Conservation (phyloP, 768 basidiomycete species). For the Gloeophyllum trabeum region DNA sequence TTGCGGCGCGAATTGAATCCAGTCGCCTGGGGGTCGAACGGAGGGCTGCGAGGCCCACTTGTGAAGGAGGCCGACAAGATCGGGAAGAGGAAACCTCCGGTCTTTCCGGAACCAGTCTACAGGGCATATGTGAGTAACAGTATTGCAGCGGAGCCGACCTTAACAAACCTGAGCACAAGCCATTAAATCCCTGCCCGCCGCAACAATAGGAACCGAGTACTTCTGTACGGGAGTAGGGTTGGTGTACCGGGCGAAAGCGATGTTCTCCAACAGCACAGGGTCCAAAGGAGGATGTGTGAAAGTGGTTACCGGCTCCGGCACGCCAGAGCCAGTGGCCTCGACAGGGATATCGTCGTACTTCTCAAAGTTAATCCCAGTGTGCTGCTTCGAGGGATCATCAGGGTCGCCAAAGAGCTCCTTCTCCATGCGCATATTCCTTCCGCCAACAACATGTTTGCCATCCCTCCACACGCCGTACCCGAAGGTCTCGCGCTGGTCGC, state of each 20-base stretch:
- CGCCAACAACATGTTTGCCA: constrained; percentile 76
- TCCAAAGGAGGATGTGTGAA: constrained; percentile 90
- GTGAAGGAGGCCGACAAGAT: constrained; percentile 90
- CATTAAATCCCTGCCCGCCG: constrained; percentile 83
- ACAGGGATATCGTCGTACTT: constrained; percentile 99
- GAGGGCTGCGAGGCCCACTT: constrained; percentile 67
- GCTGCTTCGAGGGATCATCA: constrained; percentile 76
- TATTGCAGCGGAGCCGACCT: constrained; percentile 4
- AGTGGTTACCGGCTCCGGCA: constrained; percentile 86
- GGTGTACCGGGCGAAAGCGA: constrained; percentile 82
- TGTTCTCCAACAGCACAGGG: constrained; percentile 91
- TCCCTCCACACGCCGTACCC: constrained; percentile 82
- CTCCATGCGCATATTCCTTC: constrained; percentile 80
- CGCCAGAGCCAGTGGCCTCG: constrained; percentile 92
- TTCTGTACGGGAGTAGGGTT: constrained; percentile 99
- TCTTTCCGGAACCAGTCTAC: constrained; percentile 99
- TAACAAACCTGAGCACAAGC: constrained; percentile 77
- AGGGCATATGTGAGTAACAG: constrained; percentile 7
- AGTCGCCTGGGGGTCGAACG: constrained; percentile 33
- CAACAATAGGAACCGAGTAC: constrained; percentile 98
- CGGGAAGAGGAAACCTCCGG: constrained; percentile 97
- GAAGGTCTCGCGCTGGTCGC: no score
- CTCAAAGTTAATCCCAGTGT: constrained; percentile 99
- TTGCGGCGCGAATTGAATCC: constrained; percentile 68
- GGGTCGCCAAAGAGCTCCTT: constrained; percentile 93